Evolutionary conservation across 2,329 filamentous ascomycete genomes (phyloP).

Genomic region (Aureobasidium vineae): DNA sequence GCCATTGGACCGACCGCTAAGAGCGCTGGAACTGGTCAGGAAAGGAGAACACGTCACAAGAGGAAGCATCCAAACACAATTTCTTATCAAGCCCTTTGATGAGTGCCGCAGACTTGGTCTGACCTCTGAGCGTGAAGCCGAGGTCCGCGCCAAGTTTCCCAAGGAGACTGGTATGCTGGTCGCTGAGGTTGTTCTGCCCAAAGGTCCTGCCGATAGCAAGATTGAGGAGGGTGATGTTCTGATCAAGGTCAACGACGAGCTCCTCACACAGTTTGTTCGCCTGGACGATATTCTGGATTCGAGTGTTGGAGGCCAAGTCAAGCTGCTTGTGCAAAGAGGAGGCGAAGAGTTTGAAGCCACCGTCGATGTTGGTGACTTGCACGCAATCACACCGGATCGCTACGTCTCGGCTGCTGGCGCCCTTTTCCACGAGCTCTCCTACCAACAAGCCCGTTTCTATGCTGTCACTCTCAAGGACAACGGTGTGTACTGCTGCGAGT

Average conservation of each 20-base stretch:
- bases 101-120: slow-evolving; percentile 90
- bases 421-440: slow-evolving; percentile 94
- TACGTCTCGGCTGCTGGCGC: slow-evolving; percentile 93
- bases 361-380: slow-evolving; percentile 81
- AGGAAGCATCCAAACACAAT: slow-evolving; percentile 97
- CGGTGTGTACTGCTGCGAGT: slow-evolving; percentile 93
- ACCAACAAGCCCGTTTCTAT: slow-evolving; percentile 95
- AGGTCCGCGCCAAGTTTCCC: slow-evolving; percentile 78
- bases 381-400: slow-evolving; percentile 91
- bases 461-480: slow-evolving; percentile 74
- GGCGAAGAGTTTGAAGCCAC: slow-evolving; percentile 84
- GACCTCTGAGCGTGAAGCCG: slow-evolving; percentile 79
- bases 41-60: slow-evolving; percentile 72
- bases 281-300: slow-evolving; percentile 91
- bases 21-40: slow-evolving; percentile 83
- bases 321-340: slow-evolving; percentile 80
- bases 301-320: slow-evolving; percentile 74
- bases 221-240: slow-evolving; percentile 93
- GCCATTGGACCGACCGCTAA: slow-evolving; percentile 82
- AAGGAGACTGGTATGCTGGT: slow-evolving; percentile 96
- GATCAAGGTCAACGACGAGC: slow-evolving; percentile 87
- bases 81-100: slow-evolving; percentile 94
- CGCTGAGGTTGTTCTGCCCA: slow-evolving; percentile 88
- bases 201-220: slow-evolving; percentile 82
- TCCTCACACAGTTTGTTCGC: slow-evolving; percentile 88